phyloP scores from a whole-genome alignment of 176 grass and related monocot genomes.

The Oryza officinalis region DNA sequence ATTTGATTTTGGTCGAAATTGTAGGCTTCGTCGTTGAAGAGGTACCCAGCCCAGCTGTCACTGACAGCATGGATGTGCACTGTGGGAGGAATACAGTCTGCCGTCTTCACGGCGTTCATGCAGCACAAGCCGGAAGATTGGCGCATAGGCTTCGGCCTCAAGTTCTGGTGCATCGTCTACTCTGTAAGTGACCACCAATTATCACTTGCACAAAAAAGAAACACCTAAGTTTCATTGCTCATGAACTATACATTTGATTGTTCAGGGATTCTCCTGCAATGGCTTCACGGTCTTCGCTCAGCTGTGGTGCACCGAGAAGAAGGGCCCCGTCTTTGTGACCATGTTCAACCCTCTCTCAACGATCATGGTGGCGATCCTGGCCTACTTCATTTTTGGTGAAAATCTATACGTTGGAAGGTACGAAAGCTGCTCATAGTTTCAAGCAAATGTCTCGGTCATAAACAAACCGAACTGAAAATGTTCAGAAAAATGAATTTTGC shows the following conservation, averaged over 20 bases:
- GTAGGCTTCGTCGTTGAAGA: slow-evolving; percentile 71
- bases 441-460: neutral
- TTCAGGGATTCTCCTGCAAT: slow-evolving; percentile 69
- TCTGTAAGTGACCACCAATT: slow-evolving; percentile 25
- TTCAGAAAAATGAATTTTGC: neutral
- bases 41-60: slow-evolving; percentile 87
- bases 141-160: slow-evolving; percentile 75
- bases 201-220: neutral
- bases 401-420: slow-evolving; percentile 74
- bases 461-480: neutral
- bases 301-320: slow-evolving; percentile 86
- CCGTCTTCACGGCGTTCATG: slow-evolving; percentile 52
- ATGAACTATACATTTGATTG: neutral
- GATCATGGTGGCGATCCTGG: slow-evolving; percentile 72
- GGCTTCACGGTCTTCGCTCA: slow-evolving; percentile 85
- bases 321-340: slow-evolving; percentile 92
- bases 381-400: slow-evolving; percentile 82
- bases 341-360: slow-evolving; percentile 90
- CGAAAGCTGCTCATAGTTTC: neutral
- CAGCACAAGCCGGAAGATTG: slow-evolving; percentile 55
- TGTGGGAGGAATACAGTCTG: slow-evolving; percentile 69
- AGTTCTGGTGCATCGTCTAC: slow-evolving; percentile 85
- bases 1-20: neutral
- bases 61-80: slow-evolving; percentile 85
- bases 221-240: neutral